Base-by-base conservation (phyloP, 2,329 filamentous ascomycete species). In the Coniochaeta hoffmannii region DNA sequence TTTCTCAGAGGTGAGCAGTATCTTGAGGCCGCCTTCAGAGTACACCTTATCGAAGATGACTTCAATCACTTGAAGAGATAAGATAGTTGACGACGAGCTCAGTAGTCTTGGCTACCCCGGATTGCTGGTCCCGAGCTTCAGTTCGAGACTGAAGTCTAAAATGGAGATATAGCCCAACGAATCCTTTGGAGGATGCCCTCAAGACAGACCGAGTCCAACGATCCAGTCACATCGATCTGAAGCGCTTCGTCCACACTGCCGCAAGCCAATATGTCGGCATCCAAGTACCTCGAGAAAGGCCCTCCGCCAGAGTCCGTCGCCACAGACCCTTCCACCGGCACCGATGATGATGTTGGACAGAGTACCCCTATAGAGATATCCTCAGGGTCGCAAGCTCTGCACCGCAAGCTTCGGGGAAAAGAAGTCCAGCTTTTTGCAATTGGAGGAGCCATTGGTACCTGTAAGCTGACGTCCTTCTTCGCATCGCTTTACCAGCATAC, bases 351-450 rank as follows among this genome's bases (percentile, higher is more conserved):
- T 34, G 31, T 55, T 36, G 44, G 44, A 10, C 34, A 34, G 7
- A 46, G 56, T 26, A 53, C 51, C n/a, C 32, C 19, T 36, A 17
- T 30, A 15, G 15, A 2, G 3, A 31, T 50, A 51, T 32, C 57
- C 17, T 56, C 63, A 53, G 62, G 62, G 14, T 63, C 62, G 17
- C 60, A 38, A 10, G 64, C 59, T 46, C 62, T 70, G 5, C 66
- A 70, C 53, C 63, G 68, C 4, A 67, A 64, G 53, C 57, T 70
- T 12, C 56, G 64, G 31, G 64, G 66, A 11, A 65, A 64, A 50
- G 65, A 69, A 51, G 62, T 70, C 9, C 68, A 71, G 55, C 61
- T 70, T 1, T 63, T 67, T 57, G 68, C 68, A 2, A 65, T 69
- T 15, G 67, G 67, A 17, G 67, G 67, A 30, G 66, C 67, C 9